Percentiles rank a stretch among this genome's conserved stretches.
Conservation (phyloP, 208 protist species). For the Trypanosoma avium region DNA sequence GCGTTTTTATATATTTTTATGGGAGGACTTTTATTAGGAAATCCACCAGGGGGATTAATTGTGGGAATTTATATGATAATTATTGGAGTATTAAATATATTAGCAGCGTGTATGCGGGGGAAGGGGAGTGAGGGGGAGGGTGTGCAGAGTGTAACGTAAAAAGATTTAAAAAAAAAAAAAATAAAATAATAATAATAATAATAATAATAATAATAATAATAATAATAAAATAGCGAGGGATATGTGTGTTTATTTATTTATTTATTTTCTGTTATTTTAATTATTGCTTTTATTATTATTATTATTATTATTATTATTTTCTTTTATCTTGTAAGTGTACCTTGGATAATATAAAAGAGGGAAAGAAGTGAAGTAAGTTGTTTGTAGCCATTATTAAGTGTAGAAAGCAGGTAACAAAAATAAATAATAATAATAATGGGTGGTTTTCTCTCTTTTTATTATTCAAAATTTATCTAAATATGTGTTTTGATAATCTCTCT, state of each 20-base stretch:
- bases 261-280: too few relatives aligned
- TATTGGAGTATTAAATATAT: slow-evolving; percentile 52
- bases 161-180: neutral
- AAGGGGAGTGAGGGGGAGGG: neutral
- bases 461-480: too few relatives aligned
- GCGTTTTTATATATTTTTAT: slow-evolving; percentile 79
- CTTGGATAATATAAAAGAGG: too few relatives aligned
- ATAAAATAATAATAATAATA: slow-evolving; percentile 5
- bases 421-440: too few relatives aligned
- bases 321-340: too few relatives aligned
- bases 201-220: neutral
- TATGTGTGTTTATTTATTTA: too few relatives aligned
- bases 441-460: too few relatives aligned
- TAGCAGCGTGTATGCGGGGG: neutral
- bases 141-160: neutral
- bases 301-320: slow-evolving; percentile 10
- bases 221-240: neutral
- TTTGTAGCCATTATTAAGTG: too few relatives aligned
- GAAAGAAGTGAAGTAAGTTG: too few relatives aligned
- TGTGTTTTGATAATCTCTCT: too few relatives aligned
- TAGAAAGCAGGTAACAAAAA: too few relatives aligned
- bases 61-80: slow-evolving; percentile 61
- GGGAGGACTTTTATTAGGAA: slow-evolving; percentile 58
- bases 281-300: neutral
- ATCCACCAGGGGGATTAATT: slow-evolving; percentile 49